These are phyloP conservation scores for Malus asiatica DNA, from an alignment of 306 rosid species.

Conservation along the genomic window DNA sequence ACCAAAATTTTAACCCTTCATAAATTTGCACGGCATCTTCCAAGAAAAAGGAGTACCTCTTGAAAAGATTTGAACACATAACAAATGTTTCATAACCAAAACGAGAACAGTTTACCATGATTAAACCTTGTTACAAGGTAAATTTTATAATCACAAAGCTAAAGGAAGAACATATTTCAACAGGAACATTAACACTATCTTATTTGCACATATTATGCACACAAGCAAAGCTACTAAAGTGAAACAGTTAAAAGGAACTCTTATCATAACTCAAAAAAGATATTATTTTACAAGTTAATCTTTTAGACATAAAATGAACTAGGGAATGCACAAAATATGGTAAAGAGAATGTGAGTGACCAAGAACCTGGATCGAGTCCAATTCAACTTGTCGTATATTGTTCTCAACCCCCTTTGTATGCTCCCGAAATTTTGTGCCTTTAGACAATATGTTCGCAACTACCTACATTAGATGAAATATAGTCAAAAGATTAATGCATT, in stretches of 20 bases:
- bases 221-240: not conserved
- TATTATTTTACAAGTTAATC: not conserved
- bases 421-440: constrained; percentile 83
- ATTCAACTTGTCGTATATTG: constrained; percentile 85
- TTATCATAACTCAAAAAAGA: not conserved
- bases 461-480: constrained; percentile 40
- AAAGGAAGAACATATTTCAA: not conserved
- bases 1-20: not conserved
- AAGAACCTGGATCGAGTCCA: constrained; percentile 90
- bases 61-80: not conserved
- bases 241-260: not conserved
- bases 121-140: not conserved
- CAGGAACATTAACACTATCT: not conserved
- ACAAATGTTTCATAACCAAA: not conserved
- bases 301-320: not conserved
- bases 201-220: not conserved
- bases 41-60: not conserved
- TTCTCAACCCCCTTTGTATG: constrained; percentile 91
- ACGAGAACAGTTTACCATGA: not conserved
- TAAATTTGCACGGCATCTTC: not conserved
- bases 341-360: constrained; percentile 1
- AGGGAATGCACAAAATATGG: not conserved
- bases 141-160: not conserved
- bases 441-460: constrained; percentile 75
- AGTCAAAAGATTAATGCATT: constrained; percentile 3